These are phyloP conservation scores for Shiraia sp. DNA, from an alignment of 2,329 filamentous ascomycete genomes.

Conservation along the genomic window DNA sequence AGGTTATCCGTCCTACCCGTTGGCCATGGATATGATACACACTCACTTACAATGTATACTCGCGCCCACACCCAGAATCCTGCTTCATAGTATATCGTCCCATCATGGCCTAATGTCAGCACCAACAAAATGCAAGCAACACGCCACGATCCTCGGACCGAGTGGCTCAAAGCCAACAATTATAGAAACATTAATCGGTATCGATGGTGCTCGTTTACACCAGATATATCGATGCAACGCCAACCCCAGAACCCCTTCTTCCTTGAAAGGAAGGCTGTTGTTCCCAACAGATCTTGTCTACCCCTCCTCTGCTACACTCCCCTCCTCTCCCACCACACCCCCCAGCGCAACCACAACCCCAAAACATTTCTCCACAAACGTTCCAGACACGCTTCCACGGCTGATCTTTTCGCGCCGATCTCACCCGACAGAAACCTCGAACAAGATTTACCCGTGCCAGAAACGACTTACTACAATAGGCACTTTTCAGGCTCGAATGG, in stretches of 20 bases:
- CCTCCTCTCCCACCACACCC: constrained; percentile 8
- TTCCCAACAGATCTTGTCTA: not conserved
- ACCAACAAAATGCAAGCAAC: too few species aligned
- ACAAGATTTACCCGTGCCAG: constrained; percentile 2
- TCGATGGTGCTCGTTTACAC: too few species aligned
- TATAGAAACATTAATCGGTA: too few species aligned
- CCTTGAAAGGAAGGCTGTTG: too few species aligned
- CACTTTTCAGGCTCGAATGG: too few species aligned
- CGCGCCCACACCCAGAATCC: too few species aligned
- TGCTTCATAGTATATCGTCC: too few species aligned
- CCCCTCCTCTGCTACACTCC: constrained; percentile 20
- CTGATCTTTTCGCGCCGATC: constrained; percentile 28
- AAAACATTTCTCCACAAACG: constrained; percentile 24
- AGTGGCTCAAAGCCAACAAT: too few species aligned
- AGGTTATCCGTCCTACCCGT: constrained; percentile 25
- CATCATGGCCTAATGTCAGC: too few species aligned
- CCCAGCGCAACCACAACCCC: constrained; percentile 1
- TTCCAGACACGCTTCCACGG: constrained; percentile 28
- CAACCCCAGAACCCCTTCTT: not conserved
- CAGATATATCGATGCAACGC: not conserved
- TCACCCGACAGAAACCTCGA: constrained; percentile 10
- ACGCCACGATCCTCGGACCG: too few species aligned
- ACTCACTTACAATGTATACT: constrained; percentile 1
- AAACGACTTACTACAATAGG: not conserved
- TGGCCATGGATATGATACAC: constrained; percentile 17